These are phyloP conservation scores for Cladosporium phlei DNA, from an alignment of 2,329 filamentous ascomycete species.

Conservation along the genomic window DNA sequence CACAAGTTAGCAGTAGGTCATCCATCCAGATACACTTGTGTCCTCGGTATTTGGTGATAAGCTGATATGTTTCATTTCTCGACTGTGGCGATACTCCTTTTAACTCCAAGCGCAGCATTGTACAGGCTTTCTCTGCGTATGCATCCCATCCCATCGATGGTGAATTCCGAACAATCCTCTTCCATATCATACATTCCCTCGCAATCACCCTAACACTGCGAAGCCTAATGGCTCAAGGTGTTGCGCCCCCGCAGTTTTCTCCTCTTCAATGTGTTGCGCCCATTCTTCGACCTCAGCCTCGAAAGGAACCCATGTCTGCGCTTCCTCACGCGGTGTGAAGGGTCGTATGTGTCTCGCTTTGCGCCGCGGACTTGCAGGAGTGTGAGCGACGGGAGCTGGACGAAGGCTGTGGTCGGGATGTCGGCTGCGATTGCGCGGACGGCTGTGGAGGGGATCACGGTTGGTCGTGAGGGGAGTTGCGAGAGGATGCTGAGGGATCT, in stretches of 20 bases:
- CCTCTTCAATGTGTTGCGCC: constrained; percentile 50
- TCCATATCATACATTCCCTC: constrained; percentile 8
- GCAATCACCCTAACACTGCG: background rate
- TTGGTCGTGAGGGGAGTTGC: constrained; percentile 18
- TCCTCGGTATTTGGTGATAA: background rate
- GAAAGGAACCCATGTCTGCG: constrained; percentile 57
- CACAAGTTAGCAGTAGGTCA: no score
- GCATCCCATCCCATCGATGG: constrained; percentile 2
- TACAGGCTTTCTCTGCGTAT: background rate
- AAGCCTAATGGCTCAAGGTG: constrained; percentile 46
- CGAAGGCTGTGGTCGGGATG: constrained; percentile 15
- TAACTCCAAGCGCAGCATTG: constrained; percentile 2
- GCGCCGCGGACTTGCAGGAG: constrained; percentile 41
- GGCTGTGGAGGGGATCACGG: constrained; percentile 7
- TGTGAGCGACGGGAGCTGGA: constrained; percentile 27
- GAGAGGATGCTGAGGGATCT: constrained; percentile 23
- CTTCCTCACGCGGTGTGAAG: constrained; percentile 57
- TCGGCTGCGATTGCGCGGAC: constrained; percentile 14
- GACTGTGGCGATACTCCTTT: background rate
- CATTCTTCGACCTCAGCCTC: constrained; percentile 49
- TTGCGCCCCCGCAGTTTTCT: constrained; percentile 51
- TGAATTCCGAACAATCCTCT: background rate
- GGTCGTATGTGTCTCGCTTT: constrained; percentile 54
- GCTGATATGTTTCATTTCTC: background rate
- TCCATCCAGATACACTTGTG: no score